phyloP scores from a whole-genome alignment of 495 filamentous ascomycete genomes.

The Hypoxylon perforatum region DNA sequence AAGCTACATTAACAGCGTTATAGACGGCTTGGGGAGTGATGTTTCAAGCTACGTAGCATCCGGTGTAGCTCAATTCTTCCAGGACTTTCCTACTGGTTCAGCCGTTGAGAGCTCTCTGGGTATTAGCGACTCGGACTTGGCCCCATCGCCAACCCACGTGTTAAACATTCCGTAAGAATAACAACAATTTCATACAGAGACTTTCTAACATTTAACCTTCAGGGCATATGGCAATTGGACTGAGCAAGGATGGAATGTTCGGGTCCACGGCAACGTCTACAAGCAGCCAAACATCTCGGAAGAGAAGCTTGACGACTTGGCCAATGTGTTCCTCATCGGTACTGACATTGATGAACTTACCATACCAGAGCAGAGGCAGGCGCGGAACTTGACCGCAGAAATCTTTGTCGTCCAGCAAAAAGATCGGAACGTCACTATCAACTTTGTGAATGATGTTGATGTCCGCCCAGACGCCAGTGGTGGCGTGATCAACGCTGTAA shows the following conservation, averaged over 20 bases:
- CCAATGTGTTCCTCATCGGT: slow-evolving; percentile 75
- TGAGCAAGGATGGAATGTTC: slow-evolving; percentile 77
- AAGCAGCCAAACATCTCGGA: slow-evolving; percentile 76
- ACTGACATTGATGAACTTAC: slow-evolving; percentile 69
- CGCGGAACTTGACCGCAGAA: slow-evolving; percentile 75
- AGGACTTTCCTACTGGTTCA: slow-evolving; percentile 71
- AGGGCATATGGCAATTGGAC: slow-evolving; percentile 86
- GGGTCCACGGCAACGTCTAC: slow-evolving; percentile 82
- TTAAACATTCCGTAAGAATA: slow-evolving; percentile 70
- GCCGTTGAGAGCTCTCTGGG: slow-evolving; percentile 69
- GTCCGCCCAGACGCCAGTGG: slow-evolving; percentile 46
- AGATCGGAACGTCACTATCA: slow-evolving; percentile 69
- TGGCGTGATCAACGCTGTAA: slow-evolving; percentile 49
- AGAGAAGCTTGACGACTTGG: slow-evolving; percentile 70
- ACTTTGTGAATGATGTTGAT: slow-evolving; percentile 64
- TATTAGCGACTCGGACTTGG: slow-evolving; percentile 65
- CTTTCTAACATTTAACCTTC: slow-evolving; percentile 6
- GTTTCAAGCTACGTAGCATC: slow-evolving; percentile 71
- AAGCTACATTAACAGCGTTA: slow-evolving; percentile 60
- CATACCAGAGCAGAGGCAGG: slow-evolving; percentile 68
- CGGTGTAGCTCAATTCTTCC: slow-evolving; percentile 74
- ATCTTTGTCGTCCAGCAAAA: slow-evolving; percentile 79
- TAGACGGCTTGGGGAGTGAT: slow-evolving; percentile 55
- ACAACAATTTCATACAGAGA: background rate
- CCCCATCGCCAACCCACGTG: slow-evolving; percentile 72